Percentiles rank a stretch among this genome's conserved stretches.
Conservation (phyloP, 371 early-diverging fungal species). For the Rhizopus arrhizus region DNA sequence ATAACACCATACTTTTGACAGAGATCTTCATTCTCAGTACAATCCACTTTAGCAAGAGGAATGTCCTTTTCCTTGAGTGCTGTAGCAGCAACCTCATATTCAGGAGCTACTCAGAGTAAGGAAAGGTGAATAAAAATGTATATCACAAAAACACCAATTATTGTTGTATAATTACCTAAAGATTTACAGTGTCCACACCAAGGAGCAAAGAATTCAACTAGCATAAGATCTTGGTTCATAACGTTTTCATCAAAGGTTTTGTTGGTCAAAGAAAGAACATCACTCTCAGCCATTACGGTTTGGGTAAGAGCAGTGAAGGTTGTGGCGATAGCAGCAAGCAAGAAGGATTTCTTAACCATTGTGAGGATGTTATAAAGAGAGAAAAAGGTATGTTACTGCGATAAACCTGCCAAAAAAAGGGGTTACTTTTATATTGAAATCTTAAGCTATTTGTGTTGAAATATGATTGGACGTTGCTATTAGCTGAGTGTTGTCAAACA, state of each 20-base stretch:
- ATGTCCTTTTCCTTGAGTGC: conserved; percentile 70
- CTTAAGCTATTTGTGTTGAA: conserved; percentile 13
- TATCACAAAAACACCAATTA: too few species aligned
- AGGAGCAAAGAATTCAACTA: conserved; percentile 95
- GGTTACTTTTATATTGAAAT: neutral
- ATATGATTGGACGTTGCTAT: conserved; percentile 14
- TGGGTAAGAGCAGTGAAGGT: conserved; percentile 47
- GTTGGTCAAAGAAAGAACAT: conserved; percentile 72
- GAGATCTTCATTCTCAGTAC: conserved; percentile 81
- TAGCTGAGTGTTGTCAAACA: neutral
- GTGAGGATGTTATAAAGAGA: conserved; percentile 3
- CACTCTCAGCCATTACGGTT: conserved; percentile 53
- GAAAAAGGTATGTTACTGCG: conserved; percentile 3
- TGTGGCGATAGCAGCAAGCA: conserved; percentile 44
- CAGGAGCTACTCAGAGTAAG: conserved; percentile 66
- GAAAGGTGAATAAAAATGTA: too few species aligned
- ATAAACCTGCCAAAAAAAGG: neutral
- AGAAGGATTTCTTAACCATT: conserved; percentile 47
- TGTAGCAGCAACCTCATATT: conserved; percentile 89
- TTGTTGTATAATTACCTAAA: conserved; percentile 52
- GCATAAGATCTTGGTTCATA: conserved; percentile 66
- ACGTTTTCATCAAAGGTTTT: conserved; percentile 68
- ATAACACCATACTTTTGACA: conserved; percentile 79
- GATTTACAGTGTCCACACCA: conserved; percentile 96
- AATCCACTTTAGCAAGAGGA: conserved; percentile 92